Base-by-base conservation (phyloP, 805 yeast species). In the Cyberlindnera veronae region DNA sequence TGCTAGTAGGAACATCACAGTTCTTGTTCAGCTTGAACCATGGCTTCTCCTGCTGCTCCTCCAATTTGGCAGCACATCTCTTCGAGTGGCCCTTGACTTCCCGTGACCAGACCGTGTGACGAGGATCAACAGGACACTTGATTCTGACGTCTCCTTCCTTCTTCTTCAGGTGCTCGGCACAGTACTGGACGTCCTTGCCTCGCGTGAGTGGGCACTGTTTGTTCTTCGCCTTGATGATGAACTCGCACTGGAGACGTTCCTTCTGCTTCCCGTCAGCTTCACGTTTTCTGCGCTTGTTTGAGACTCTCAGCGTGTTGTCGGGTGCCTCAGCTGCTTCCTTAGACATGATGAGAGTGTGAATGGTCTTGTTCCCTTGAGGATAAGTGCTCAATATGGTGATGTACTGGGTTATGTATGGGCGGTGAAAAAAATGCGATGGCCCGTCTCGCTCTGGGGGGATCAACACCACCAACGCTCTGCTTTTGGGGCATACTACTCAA, bases 81-180 rank as follows among this genome's bases (percentile, higher is more conserved):
- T 62, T 66, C 36, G 80, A 37, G 60, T 88, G 96, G 14, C 53
- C 60, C 5, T 65, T 58, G 30, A 86, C 57, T 38, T 74, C 78
- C 31, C 69, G 67, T 34, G 67, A 67, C 87, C 86, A 82, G 0
- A 88, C 78, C 2, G 81, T 73, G 58, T 88, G 96, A 3, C 76
- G 71, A 2, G 82, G 77, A 58, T 87, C 95, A 21, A 81, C 55
- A 0, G 96, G 88, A 62, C 96, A 88, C 6, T 80, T 76, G 0
- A 88, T 71, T 41, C 95, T 62, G 9, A 34, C 32, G 21, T 57
- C 60, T 20, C 42, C 58, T 32, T 46, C 51, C 11, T 35, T 44
- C 34, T 46, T 40, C 38, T 45, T 48, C 53, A 71, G 46, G 57
- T 85, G 95, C 48, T 82, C 83, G 8, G 83, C 75, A 58, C 95